Base-by-base conservation (phyloP, 148 eudicot species). In the Vaccinium macrocarpon region DNA sequence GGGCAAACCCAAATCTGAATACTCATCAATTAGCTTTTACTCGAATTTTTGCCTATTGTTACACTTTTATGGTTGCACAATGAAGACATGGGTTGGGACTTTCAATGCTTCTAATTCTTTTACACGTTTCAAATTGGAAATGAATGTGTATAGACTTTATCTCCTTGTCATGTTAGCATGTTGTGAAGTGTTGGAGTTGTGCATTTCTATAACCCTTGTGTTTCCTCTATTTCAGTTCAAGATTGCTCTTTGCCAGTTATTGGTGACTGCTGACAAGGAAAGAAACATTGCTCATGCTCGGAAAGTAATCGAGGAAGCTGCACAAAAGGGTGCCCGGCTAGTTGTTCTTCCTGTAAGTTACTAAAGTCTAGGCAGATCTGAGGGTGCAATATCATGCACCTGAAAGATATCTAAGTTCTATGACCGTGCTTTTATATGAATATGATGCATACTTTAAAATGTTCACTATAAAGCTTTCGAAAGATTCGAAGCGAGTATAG, bases 221-320 rank as follows among this genome's bases (percentile, higher is more conserved):
- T n/a, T 42, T 68, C 49, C 46, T 78, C 21, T 14, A 18, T 84
- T 84, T 75, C 91, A 96, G 98, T 96, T 92, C 83, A 96, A 92
- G 83, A 92, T 96, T 85, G 98, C 90, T 55, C 91, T 96, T 62
- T 96, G 98, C 88, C 98, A 96, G 85, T 93, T 96, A 83, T 86
- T 90, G n/a, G 97, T 94, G 88, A 96, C 99, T 23, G 90, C 94
- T 2, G 98, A 96, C 86, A 96, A 96, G 88, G 90, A 68, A 82
- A 93, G 94, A 87, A 96, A 96, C 79, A 93, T 96, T 82, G 86
- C 74, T 81, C 99, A 95, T 86, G 99, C 99, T 74, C 90, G 86
- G 64, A 82, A 88, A 81, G 97, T 97, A 19, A 88, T 96, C 68
- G 93, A 90, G 84, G 97, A 93, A 82, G 99, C 95, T 87, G 98